Percentiles rank a stretch among this genome's conserved stretches.
Conservation (phyloP, 345 rosid species). For the Hevea brasiliensis region DNA sequence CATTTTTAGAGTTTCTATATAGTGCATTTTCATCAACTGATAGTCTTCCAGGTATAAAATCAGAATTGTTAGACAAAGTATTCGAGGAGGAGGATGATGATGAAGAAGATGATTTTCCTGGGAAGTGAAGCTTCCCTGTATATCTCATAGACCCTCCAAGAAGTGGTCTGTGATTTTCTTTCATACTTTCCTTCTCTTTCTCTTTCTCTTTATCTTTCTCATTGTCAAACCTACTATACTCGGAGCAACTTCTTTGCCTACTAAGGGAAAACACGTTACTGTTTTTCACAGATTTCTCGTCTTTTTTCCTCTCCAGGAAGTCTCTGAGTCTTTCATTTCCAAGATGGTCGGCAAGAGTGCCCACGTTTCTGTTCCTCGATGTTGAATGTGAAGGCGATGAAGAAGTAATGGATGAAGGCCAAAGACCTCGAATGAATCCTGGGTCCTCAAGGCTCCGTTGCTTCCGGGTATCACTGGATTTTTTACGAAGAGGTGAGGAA, state of each 20-base stretch:
- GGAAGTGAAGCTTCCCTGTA: slow-evolving; percentile 39
- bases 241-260: slow-evolving; percentile 40
- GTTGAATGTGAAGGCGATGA: slow-evolving; percentile 37
- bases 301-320: slow-evolving; percentile 30
- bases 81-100: slow-evolving; percentile 39
- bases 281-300: slow-evolving; percentile 14
- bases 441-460: slow-evolving; percentile 38
- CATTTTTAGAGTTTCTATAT: slow-evolving; percentile 22
- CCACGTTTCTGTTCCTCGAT: slow-evolving; percentile 28
- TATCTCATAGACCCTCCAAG: slow-evolving; percentile 61
- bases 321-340: slow-evolving; percentile 50
- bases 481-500: slow-evolving; percentile 30
- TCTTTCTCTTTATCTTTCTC: too few species aligned
- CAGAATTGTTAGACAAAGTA: slow-evolving; percentile 4
- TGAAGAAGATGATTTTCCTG: slow-evolving; percentile 40
- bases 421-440: slow-evolving; percentile 36
- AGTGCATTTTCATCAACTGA: slow-evolving; percentile 56
- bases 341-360: slow-evolving; percentile 53
- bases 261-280: slow-evolving; percentile 18
- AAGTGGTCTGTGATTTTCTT: slow-evolving; percentile 58
- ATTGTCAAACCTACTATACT: slow-evolving; percentile 32
- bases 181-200: slow-evolving; percentile 24
- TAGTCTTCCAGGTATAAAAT: slow-evolving; percentile 43
- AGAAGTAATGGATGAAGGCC: too few species aligned
- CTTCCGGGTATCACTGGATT: slow-evolving; percentile 28